These are phyloP conservation scores for Ambrosiella beaveri DNA, from an alignment of 2,329 filamentous ascomycete genomes.

Conservation along the genomic window DNA sequence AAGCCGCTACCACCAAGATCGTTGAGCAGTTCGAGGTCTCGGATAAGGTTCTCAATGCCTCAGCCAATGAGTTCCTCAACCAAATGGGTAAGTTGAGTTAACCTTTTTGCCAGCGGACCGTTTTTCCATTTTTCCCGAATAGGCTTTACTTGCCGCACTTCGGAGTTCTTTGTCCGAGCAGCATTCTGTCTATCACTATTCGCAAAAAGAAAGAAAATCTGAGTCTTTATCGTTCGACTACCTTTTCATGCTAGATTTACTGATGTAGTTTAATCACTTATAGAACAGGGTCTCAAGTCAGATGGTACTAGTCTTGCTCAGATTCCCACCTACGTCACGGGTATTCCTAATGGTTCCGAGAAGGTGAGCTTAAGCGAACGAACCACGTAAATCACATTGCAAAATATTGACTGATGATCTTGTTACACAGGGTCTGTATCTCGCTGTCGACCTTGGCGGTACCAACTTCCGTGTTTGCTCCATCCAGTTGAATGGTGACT, in stretches of 20 bases:
- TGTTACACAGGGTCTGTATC: slow-evolving; percentile 58
- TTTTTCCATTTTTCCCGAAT: not conserved
- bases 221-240: not conserved
- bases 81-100: slow-evolving; percentile 50
- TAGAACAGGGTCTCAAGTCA: slow-evolving; percentile 64
- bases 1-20: slow-evolving; percentile 59
- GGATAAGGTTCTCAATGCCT: slow-evolving; percentile 58
- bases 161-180: too few relatives aligned
- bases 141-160: too few relatives aligned
- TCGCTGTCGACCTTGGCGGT: slow-evolving; percentile 92
- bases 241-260: not conserved
- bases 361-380: slow-evolving; percentile 42
- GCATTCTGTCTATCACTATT: too few relatives aligned
- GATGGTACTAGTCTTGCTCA: slow-evolving; percentile 75
- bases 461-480: slow-evolving; percentile 98
- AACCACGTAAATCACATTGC: not conserved
- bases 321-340: slow-evolving; percentile 93
- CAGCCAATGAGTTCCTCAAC: slow-evolving; percentile 67
- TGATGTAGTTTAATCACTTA: not conserved
- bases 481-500: slow-evolving; percentile 81
- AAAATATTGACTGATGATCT: slow-evolving; percentile 7
- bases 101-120: not conserved
- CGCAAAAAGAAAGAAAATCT: not conserved
- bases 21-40: slow-evolving; percentile 74
- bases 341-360: slow-evolving; percentile 90